phyloP scores from a whole-genome alignment of 805 yeast genomes.

The Myxozyma melibiosi region DNA sequence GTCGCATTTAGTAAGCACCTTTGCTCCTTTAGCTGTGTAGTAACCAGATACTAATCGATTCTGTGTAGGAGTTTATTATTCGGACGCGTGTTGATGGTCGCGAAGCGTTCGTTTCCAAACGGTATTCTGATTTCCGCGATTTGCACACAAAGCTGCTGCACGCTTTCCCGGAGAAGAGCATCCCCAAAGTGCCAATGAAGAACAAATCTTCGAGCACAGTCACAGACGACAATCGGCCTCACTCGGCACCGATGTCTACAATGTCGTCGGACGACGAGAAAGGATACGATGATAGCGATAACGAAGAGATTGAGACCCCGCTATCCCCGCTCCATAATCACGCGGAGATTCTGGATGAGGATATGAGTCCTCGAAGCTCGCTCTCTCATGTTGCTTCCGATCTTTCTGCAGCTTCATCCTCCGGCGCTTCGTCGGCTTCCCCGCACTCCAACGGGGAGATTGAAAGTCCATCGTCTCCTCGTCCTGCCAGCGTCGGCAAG shows the following conservation, averaged over 20 bases:
- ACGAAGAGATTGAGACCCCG: background rate
- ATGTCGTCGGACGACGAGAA: background rate
- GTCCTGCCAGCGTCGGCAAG: too few species aligned
- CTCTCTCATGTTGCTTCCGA: slow-evolving; percentile 20
- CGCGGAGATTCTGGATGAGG: slow-evolving; percentile 30
- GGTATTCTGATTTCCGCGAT: slow-evolving; percentile 68
- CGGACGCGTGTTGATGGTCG: slow-evolving; percentile 45
- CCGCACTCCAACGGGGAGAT: background rate
- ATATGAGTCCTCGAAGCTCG: slow-evolving; percentile 23
- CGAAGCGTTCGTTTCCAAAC: slow-evolving; percentile 55
- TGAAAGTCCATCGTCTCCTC: background rate
- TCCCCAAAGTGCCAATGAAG: slow-evolving; percentile 62
- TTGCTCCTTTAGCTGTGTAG: background rate
- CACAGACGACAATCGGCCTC: slow-evolving; percentile 9
- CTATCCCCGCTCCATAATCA: background rate
- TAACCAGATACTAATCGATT: background rate
- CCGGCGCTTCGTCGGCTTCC: slow-evolving; percentile 8
- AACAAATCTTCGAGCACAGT: slow-evolving; percentile 41
- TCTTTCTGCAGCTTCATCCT: slow-evolving; percentile 5
- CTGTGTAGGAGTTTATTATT: slow-evolving; percentile 49
- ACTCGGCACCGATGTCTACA: slow-evolving; percentile 15
- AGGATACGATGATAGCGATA: background rate
- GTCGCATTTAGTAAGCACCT: slow-evolving; percentile 24
- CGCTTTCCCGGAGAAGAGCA: slow-evolving; percentile 67
- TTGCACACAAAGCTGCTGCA: slow-evolving; percentile 48